Base-by-base conservation (phyloP, 768 basidiomycete genomes). In the Mycena floridula region DNA sequence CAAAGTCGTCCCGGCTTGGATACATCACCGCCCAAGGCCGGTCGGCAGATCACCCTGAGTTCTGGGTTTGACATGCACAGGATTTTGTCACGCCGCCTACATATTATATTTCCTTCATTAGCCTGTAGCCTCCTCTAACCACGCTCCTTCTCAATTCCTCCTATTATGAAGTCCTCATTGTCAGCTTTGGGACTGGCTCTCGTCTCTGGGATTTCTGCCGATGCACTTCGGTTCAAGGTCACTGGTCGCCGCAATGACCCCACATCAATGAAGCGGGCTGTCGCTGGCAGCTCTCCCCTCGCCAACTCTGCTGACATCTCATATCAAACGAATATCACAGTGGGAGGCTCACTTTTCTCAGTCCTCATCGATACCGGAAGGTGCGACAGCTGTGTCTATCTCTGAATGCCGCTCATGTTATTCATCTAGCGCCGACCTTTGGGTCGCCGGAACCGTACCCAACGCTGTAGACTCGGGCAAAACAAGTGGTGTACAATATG, bases 401-500 rank as follows among this genome's bases (percentile, higher is more conserved):
- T 27, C 20, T 13, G 7, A 39, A 36, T 25, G 18, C 3, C 7
- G 11, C 28, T 36, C 11, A 13, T 44, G 21, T 11, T 26, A n/a
- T 12, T 38, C 22, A n/a, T 27, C 8, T 40, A 85, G 82, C 48
- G 82, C 82, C 13, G 84, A 86, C 55, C 59, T 84, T 7, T 83
- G 77, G 74, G 72, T 84, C 5, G 70, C 73, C 8, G 68, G 70
- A 24, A 46, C 46, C 42, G 70, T 81, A 6, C 60, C 63, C 9
- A 57, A 57, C 27, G 69, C 69, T 25, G 63, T 51, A 15, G 51
- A 60, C 21, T 69, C 74, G 27, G 70, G 67, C 2, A 58, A 55
- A 40, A 61, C 60, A 7, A 58, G 68, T 16, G 54, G 54, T 13
- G 69, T 82, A 16, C 54, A 59, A 6, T 85, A 84, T 62, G 82